These are phyloP conservation scores for Corchorus capsularis DNA, from an alignment of 345 rosid species.

Conservation along the genomic window DNA sequence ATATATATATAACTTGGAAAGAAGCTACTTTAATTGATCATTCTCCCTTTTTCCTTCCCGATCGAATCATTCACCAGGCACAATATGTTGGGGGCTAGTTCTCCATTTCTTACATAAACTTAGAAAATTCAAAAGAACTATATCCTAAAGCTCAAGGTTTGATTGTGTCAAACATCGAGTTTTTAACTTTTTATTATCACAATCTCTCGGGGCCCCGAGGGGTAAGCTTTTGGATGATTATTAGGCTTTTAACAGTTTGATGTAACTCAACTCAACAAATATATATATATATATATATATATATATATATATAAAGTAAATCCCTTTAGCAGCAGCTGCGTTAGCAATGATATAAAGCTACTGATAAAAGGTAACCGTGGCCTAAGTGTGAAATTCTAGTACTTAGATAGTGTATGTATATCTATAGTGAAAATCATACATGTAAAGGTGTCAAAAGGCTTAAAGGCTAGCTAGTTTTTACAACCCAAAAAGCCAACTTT, in stretches of 20 bases:
- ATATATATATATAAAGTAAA: not conserved
- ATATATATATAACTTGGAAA: too few relatives aligned
- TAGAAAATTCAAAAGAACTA: too few relatives aligned
- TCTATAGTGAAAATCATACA: not conserved
- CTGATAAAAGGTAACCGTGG: not conserved
- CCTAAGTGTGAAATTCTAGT: not conserved
- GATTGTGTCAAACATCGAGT: not conserved
- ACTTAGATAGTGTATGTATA: not conserved
- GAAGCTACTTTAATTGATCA: not conserved
- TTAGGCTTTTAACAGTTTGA: not conserved
- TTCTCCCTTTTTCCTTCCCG: too few relatives aligned
- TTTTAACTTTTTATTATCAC: not conserved
- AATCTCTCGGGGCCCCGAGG: not conserved
- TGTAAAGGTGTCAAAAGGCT: not conserved
- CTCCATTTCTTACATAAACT: not conserved
- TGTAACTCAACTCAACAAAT: not conserved
- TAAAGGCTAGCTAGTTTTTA: not conserved
- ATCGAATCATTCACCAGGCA: not conserved
- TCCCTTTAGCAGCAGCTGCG: not conserved
- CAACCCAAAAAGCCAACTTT: not conserved
- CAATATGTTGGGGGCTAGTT: not conserved
- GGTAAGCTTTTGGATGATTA: not conserved
- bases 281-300: not conserved
- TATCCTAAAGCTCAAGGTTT: not conserved
- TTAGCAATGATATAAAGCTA: not conserved